Base-by-base conservation (phyloP, 2,329 filamentous ascomycete genomes). In the Lomentospora prolificans region DNA sequence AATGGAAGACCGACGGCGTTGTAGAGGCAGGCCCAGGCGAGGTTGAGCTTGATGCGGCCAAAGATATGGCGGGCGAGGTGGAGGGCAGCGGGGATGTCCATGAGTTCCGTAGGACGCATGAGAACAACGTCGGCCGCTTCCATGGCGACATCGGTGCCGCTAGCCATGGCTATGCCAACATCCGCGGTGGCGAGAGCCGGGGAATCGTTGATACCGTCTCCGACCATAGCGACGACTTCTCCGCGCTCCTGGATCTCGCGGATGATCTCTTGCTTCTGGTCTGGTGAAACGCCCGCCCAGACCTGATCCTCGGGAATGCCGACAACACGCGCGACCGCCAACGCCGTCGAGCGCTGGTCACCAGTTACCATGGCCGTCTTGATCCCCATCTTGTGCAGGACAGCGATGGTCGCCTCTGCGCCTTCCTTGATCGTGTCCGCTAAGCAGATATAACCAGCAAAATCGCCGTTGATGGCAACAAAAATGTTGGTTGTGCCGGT, bases 181-280 rank as follows among this genome's bases (percentile, higher is more conserved):
- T 95, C 85, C 9, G 94, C 91, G 0, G 90, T 95, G 0, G 90
- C 94, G 9, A 99, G 82, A 0, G 94, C 94, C 0, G 94, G 94
- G 0, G 90, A 96, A 73, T 99, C 94, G 70, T 99, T 99, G 79
- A 99, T 96, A 44, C 94, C 94, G 69, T 99, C 94, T 54, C 94
- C 91, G 12, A 97, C 91, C 94, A 99, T 99, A 62, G 89, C 94
- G 25, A 97, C 89, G 52, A 87, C 76, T 63, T 90, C 81, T 58
- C 90, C 90, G 53, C 77, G 70, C 0, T 77, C 75, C 71, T 96
- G 90, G 17, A 97, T 79, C 55, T 86, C 75, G 52, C 83, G 81
- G 63, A 99, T 79, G 62, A 97, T 95, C 27, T 80, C 76, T 67
- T 95, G 91, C 68, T 99, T 99, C 72, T 95, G 88, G 60, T 90